Conservation (phyloP, 352 stramenopile genomes). For the Phytopythium mirpurense region DNA sequence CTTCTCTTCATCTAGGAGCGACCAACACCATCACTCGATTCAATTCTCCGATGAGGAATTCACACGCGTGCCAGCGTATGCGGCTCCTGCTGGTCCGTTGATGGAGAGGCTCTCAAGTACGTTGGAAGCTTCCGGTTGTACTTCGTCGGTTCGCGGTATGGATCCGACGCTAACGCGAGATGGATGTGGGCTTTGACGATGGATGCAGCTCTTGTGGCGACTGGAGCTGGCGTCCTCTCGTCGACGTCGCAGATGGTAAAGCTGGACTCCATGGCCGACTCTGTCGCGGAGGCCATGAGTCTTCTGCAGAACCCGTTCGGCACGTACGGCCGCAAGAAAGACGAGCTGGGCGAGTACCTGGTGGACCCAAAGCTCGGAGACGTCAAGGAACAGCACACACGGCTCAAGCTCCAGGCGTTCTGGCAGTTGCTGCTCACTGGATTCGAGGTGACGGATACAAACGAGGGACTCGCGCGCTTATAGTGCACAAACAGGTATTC, state of each 20-base stretch:
- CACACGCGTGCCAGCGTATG: conserved; percentile 1
- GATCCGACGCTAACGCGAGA: background rate
- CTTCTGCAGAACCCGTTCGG: conserved; percentile 22
- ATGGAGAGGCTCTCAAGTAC: conserved; percentile 17
- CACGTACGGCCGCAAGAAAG: conserved; percentile 10
- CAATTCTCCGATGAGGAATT: conserved; percentile 6
- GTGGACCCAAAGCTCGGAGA: conserved; percentile 19
- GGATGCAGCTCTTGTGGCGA: conserved; percentile 3
- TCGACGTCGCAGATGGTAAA: conserved; percentile 19
- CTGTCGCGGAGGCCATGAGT: conserved; percentile 26
- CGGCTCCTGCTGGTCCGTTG: conserved; percentile 9
- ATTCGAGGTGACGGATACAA: conserved; percentile 29
- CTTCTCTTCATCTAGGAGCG: background rate
- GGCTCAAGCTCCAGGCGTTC: conserved; percentile 42
- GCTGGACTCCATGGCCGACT: conserved; percentile 19
- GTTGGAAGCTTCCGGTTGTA: too few relatives aligned
- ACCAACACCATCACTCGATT: conserved; percentile 11
- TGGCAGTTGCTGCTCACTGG: conserved; percentile 52
- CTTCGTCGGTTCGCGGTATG: too few relatives aligned
- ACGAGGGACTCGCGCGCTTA: too few relatives aligned
- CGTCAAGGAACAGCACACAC: conserved; percentile 22
- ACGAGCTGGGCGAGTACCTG: conserved; percentile 17
- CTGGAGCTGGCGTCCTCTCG: conserved; percentile 13
- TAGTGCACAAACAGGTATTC: too few relatives aligned
- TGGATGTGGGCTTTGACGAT: background rate